phyloP scores from a whole-genome alignment of 2,329 filamentous ascomycete genomes.

The Karstenula rhodostoma region DNA sequence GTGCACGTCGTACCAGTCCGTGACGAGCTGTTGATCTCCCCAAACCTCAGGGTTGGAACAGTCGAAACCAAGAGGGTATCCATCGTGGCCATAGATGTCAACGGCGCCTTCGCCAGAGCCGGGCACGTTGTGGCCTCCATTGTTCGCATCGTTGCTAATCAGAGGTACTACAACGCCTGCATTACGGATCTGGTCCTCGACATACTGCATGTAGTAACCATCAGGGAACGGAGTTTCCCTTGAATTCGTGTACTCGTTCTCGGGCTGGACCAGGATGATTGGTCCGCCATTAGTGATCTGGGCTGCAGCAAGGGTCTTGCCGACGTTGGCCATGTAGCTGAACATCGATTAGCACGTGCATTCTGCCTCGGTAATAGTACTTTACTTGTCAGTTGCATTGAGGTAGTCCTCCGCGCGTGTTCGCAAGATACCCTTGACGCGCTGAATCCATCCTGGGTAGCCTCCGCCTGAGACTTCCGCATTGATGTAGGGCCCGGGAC shows the following conservation, averaged over 20 bases:
- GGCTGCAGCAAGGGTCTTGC: constrained; percentile 72
- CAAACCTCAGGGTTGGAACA: constrained; percentile 69
- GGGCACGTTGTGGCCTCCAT: constrained; percentile 69
- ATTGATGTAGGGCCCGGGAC: constrained; percentile 78
- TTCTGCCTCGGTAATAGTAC: background rate
- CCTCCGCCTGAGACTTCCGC: constrained; percentile 79
- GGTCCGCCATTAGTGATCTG: constrained; percentile 87
- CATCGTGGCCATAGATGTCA: constrained; percentile 73
- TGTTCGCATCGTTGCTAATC: constrained; percentile 76
- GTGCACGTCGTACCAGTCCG: constrained; percentile 63
- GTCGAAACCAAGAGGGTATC: constrained; percentile 68
- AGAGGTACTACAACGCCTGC: constrained; percentile 77
- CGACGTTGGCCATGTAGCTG: constrained; percentile 69
- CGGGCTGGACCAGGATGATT: constrained; percentile 79
- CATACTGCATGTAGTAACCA: constrained; percentile 72
- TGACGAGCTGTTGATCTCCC: constrained; percentile 66
- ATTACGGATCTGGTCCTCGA: constrained; percentile 72
- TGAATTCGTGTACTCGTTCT: constrained; percentile 77
- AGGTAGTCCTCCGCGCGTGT: constrained; percentile 70
- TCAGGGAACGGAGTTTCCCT: constrained; percentile 68
- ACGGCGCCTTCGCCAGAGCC: constrained; percentile 62
- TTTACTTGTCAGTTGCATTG: constrained; percentile 70
- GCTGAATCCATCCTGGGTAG: constrained; percentile 81
- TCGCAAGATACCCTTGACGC: constrained; percentile 70
- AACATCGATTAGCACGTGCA: constrained; percentile 5